These are phyloP conservation scores for Botrytis tulipae DNA, from an alignment of 2,329 filamentous ascomycete species.

Conservation along the genomic window DNA sequence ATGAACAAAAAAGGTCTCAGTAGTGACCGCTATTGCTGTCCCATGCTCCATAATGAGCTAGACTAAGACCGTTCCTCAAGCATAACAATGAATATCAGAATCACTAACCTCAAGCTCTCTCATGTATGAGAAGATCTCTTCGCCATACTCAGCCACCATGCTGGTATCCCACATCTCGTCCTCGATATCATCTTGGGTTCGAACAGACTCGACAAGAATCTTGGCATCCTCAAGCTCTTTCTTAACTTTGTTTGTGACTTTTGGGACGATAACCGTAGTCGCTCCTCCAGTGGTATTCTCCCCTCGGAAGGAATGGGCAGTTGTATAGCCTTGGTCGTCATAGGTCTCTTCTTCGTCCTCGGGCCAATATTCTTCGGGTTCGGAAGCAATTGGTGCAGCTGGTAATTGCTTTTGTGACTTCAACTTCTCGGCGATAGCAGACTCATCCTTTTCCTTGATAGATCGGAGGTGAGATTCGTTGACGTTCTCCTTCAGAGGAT, in stretches of 20 bases:
- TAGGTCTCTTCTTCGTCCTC: slow-evolving; percentile 66
- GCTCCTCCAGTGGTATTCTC: slow-evolving; percentile 69
- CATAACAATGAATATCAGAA: background rate
- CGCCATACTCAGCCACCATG: slow-evolving; percentile 96
- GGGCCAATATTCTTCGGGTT: slow-evolving; percentile 73
- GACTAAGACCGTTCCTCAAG: background rate
- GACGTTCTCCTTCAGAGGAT: slow-evolving; percentile 6
- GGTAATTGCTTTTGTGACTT: slow-evolving; percentile 26
- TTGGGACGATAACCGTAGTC: slow-evolving; percentile 68
- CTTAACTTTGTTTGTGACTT: slow-evolving; percentile 64
- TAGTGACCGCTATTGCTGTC: background rate
- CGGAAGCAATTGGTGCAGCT: slow-evolving; percentile 39
- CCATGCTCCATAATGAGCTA: background rate
- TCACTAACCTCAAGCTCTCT: slow-evolving; percentile 72
- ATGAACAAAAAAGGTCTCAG: slow-evolving; percentile 15
- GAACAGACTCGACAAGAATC: slow-evolving; percentile 33
- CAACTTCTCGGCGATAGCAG: background rate
- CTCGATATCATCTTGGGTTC: slow-evolving; percentile 70
- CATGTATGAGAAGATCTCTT: slow-evolving; percentile 96
- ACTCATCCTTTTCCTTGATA: slow-evolving; percentile 16
- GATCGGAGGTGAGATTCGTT: slow-evolving; percentile 22
- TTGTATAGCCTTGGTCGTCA: slow-evolving; percentile 68
- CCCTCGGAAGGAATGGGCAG: slow-evolving; percentile 71
- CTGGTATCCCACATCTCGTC: slow-evolving; percentile 92
- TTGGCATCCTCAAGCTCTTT: slow-evolving; percentile 68